These are phyloP conservation scores for Apiospora sp. DNA, from an alignment of 2,329 filamentous ascomycete genomes.

Conservation along the genomic window DNA sequence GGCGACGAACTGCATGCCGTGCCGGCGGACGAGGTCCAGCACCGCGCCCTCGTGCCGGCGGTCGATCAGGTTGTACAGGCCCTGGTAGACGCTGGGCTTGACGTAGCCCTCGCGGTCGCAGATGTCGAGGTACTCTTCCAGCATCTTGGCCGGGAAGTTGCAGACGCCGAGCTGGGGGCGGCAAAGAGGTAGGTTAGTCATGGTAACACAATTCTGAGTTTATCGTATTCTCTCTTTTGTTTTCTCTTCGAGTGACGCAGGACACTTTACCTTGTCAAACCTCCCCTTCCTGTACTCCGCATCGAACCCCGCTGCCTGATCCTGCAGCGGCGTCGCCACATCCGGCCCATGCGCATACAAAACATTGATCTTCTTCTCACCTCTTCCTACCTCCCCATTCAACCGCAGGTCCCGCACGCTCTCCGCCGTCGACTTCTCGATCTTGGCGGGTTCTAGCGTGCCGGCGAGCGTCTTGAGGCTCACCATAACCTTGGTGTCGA, in stretches of 20 bases:
- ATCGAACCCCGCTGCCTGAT: conserved; percentile 25
- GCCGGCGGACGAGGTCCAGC: conserved; percentile 25
- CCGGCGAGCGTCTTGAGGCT: no score
- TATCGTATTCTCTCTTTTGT: no score
- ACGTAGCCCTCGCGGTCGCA: conserved; percentile 30
- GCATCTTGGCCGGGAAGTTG: conserved; percentile 16
- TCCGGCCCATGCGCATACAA: conserved; percentile 27
- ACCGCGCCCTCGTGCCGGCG: conserved; percentile 25
- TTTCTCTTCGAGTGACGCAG: not conserved
- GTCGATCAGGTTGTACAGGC: conserved; percentile 29
- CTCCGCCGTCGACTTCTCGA: no score
- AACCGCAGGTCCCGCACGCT: not conserved
- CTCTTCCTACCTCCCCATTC: not conserved
- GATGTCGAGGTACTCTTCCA: conserved; percentile 27
- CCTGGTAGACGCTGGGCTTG: conserved; percentile 30
- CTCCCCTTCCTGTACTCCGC: conserved; percentile 24
- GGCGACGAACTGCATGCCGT: conserved; percentile 28
- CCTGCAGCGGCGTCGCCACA: conserved; percentile 23
- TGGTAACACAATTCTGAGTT: not conserved
- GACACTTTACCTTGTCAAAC: conserved; percentile 5
- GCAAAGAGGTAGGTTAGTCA: not conserved
- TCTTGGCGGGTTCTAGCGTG: no score
- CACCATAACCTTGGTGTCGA: no score
- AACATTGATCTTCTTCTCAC: conserved; percentile 16
- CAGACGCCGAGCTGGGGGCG: not conserved